Percentiles rank a stretch among this genome's conserved stretches.
Evolutionary conservation across 805 yeast species (phyloP).

Genomic region (Candida germanica): DNA sequence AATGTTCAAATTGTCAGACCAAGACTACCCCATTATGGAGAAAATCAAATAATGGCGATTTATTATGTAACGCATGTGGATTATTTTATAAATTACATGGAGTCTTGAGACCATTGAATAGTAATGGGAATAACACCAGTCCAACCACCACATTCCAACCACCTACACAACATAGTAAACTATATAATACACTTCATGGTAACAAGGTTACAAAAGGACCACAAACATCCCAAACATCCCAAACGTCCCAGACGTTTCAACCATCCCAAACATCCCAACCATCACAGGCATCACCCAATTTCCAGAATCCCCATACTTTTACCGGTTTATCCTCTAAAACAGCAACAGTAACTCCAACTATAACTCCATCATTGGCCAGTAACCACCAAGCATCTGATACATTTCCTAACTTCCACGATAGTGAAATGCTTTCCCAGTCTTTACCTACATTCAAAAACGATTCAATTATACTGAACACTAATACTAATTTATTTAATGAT

Average conservation of each 20-base stretch:
- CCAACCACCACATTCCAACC: not conserved
- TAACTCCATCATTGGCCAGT: not conserved
- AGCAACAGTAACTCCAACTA: not conserved
- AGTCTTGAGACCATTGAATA: constrained; percentile 39
- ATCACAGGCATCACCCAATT: not conserved
- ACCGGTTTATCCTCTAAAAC: not conserved
- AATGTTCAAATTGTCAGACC: constrained; percentile 43
- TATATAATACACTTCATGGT: constrained; percentile 4
- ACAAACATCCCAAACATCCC: too few relatives aligned
- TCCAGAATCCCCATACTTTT: not conserved
- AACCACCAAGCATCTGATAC: not conserved
- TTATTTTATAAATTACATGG: constrained; percentile 45
- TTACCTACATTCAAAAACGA: constrained; percentile 13
- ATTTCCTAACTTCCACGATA: not conserved
- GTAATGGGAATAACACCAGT: constrained; percentile 3
- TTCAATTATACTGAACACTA: constrained; percentile 21
- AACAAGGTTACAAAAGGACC: too few relatives aligned
- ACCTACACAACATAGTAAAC: not conserved
- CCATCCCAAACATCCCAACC: too few relatives aligned
- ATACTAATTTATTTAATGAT: constrained; percentile 22
- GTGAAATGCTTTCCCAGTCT: constrained; percentile 1
- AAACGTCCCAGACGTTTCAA: too few relatives aligned
- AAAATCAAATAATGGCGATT: constrained; percentile 39
- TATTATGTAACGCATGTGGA: constrained; percentile 46
- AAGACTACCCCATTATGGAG: constrained; percentile 46